A percentile compares a stretch with the other conserved stretches of the same genome.
These are phyloP conservation scores for Candida michaelii DNA, from an alignment of 805 yeast genomes.

Conservation along the genomic window DNA sequence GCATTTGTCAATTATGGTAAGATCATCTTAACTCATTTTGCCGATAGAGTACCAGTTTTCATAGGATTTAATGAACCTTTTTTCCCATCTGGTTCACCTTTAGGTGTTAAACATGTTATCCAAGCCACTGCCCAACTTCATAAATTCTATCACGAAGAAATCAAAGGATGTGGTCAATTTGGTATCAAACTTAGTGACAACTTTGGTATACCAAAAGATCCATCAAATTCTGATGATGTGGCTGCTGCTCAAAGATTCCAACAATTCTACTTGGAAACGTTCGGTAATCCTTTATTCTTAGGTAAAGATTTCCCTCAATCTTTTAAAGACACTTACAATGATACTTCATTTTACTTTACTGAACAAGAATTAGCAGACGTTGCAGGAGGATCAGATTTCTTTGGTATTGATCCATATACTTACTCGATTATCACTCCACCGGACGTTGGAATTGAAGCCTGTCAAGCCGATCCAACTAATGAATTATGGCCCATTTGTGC, in stretches of 20 bases:
- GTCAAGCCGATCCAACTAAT: constrained; percentile 20
- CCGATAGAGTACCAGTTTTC: constrained; percentile 30
- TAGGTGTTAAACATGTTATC: constrained; percentile 23
- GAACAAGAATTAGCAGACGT: constrained; percentile 23
- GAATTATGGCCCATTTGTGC: constrained; percentile 28
- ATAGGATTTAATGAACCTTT: constrained; percentile 34
- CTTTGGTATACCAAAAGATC: constrained; percentile 27
- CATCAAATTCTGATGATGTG: constrained; percentile 20
- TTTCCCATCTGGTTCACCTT: constrained; percentile 19
- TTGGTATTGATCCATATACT: constrained; percentile 33
- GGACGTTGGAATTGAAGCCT: constrained; percentile 23
- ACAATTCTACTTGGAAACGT: constrained; percentile 24
- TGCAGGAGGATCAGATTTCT: constrained; percentile 27
- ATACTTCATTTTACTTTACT: constrained; percentile 20
- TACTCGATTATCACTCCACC: constrained; percentile 20
- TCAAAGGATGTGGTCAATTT: constrained; percentile 22
- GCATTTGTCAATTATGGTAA: constrained; percentile 33
- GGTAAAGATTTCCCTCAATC: constrained; percentile 30
- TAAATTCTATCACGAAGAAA: constrained; percentile 23
- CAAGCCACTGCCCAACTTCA: constrained; percentile 24
- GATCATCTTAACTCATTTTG: constrained; percentile 27
- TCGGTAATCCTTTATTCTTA: constrained; percentile 29
- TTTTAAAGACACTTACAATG: constrained; percentile 19
- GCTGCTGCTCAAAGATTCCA: constrained; percentile 26
- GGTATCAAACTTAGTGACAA: constrained; percentile 27